phyloP scores from a whole-genome alignment of 768 basidiomycete species.

The Xerocomellus dryophilus region DNA sequence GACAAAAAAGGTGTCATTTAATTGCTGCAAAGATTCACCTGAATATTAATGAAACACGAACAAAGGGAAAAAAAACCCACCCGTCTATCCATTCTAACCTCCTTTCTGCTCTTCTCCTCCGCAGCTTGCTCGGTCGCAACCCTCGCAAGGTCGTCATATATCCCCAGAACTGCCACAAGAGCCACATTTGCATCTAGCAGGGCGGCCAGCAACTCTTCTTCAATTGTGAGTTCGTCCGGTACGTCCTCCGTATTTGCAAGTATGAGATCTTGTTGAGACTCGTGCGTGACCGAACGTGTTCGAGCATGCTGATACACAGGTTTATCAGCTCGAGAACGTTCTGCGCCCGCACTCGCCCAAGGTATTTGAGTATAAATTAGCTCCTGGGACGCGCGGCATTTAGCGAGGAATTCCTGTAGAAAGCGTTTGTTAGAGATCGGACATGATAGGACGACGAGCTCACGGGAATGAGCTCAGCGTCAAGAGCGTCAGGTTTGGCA shows the following conservation, averaged over 20 bases:
- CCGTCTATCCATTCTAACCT: conserved; percentile 60
- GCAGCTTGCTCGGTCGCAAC: conserved; percentile 54
- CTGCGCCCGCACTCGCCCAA: conserved; percentile 85
- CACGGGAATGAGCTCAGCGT: conserved; percentile 64
- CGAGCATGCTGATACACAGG: conserved; percentile 10
- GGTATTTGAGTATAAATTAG: conserved; percentile 84
- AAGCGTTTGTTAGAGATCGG: neutral
- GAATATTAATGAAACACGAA: conserved; percentile 19
- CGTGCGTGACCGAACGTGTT: conserved; percentile 21
- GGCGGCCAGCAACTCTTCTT: conserved; percentile 72
- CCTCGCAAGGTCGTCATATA: conserved; percentile 76
- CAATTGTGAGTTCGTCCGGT: conserved; percentile 53
- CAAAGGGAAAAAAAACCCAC: conserved; percentile 41
- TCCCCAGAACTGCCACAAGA: conserved; percentile 61
- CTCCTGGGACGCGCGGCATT: conserved; percentile 80
- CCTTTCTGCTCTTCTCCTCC: conserved; percentile 68
- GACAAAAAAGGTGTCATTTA: conserved; percentile 22
- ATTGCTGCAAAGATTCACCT: conserved; percentile 13
- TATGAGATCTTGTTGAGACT: conserved; percentile 17
- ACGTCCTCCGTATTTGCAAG: conserved; percentile 32
- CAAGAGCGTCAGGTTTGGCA: conserved; percentile 69
- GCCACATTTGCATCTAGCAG: conserved; percentile 73
- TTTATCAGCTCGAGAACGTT: conserved; percentile 52
- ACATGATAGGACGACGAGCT: conserved; percentile 16
- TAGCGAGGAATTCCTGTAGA: conserved; percentile 76